Percentiles rank a stretch among this genome's conserved stretches.
Evolutionary conservation across 306 rosid genomes (phyloP).

Genomic region (Cicer cuneatum): DNA sequence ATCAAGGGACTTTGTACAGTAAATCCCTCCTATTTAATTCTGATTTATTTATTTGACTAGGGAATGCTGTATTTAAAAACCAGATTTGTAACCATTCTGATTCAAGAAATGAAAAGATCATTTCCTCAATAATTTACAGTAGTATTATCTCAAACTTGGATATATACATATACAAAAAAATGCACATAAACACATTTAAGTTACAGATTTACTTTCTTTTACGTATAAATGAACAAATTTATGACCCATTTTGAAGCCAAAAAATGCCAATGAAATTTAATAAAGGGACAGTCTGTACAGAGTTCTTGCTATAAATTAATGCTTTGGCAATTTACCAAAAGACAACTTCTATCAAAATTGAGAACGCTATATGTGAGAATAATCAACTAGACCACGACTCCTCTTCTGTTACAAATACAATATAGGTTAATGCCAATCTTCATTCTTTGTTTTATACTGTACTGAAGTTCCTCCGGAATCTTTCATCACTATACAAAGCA

Average conservation of each 20-base stretch:
- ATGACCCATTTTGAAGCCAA: conserved; percentile 10
- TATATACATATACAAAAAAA: conserved; percentile 3
- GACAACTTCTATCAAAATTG: conserved; percentile 30
- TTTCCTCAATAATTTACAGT: too few species aligned
- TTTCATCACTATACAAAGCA: conserved; percentile 1
- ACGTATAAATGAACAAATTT: neutral
- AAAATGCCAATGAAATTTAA: neutral
- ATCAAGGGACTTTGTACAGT: too few species aligned
- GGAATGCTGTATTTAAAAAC: too few species aligned
- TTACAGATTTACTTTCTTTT: neutral
- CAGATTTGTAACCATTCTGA: too few species aligned
- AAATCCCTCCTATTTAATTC: too few species aligned
- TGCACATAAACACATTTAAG: neutral
- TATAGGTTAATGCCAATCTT: neutral
- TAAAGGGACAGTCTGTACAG: conserved; percentile 40
- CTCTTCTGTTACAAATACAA: neutral
- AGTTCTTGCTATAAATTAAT: conserved; percentile 28
- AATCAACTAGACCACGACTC: conserved; percentile 9
- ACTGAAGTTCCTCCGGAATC: conserved; percentile 31
- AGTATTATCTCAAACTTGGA: neutral
- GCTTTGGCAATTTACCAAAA: conserved; percentile 34
- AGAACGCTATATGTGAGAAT: neutral
- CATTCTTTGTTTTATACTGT: neutral
- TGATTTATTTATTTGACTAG: too few species aligned
- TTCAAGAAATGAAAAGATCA: too few species aligned